A percentile compares a stretch with the other conserved stretches of the same genome.
Evolutionary conservation across 352 stramenopile genomes (phyloP).

Genomic region (Phytophthora chlamydospora): DNA sequence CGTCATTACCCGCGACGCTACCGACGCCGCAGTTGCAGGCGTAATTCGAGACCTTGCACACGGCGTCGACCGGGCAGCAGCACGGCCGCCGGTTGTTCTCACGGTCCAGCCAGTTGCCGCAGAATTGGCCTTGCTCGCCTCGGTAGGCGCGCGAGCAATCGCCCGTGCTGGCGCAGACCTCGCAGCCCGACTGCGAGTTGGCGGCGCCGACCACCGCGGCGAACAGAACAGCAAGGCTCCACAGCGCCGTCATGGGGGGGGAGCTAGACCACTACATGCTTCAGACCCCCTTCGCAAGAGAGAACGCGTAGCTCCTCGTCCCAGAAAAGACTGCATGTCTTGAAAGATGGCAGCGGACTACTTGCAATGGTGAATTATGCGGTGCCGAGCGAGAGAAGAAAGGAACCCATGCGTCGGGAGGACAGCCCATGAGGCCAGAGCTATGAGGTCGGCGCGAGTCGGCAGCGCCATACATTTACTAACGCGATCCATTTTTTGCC

Average conservation of each 20-base stretch:
- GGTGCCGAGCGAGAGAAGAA: background rate
- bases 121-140: constrained; percentile 46
- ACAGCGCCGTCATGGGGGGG: background rate
- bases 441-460: background rate
- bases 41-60: constrained; percentile 60
- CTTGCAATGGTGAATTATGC: background rate
- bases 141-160: constrained; percentile 52
- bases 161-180: constrained; percentile 47
- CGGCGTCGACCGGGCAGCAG: constrained; percentile 48
- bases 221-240: background rate
- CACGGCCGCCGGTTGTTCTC: constrained; percentile 44
- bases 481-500: background rate
- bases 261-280: background rate
- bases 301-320: constrained; percentile 5
- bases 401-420: constrained; percentile 1
- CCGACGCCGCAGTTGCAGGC: constrained; percentile 46
- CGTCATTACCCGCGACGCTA: background rate
- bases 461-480: background rate
- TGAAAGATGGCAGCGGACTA: constrained; percentile 4
- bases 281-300: constrained; percentile 1
- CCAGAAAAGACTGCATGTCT: constrained; percentile 1
- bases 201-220: constrained; percentile 4
- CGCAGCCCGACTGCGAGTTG: constrained; percentile 46
- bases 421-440: constrained; percentile 20
- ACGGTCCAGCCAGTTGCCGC: constrained; percentile 63